These are phyloP conservation scores for Naganishia onofrii DNA, from an alignment of 768 basidiomycete genomes.

Conservation along the genomic window DNA sequence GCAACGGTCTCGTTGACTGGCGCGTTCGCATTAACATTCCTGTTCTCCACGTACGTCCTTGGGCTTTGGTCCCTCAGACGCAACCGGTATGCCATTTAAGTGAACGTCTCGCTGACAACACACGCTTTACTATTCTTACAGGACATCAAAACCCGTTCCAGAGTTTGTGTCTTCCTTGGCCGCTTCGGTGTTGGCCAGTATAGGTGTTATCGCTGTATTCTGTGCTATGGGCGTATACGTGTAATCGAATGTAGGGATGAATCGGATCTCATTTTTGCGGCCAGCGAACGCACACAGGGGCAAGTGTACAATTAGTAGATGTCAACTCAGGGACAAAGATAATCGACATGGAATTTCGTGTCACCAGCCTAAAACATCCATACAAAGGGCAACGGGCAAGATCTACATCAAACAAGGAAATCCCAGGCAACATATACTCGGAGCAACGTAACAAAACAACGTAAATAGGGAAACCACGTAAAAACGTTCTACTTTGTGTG, in stretches of 20 bases:
- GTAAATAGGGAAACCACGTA: no score
- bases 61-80: neutral
- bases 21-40: conserved; percentile 83
- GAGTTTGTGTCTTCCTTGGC: conserved; percentile 69
- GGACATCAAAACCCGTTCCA: conserved; percentile 8
- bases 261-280: neutral
- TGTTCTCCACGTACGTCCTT: conserved; percentile 66
- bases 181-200: conserved; percentile 78
- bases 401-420: no score
- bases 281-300: neutral
- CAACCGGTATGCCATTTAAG: neutral
- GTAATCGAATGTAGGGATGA: conserved; percentile 49
- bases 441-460: no score
- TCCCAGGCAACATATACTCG: no score
- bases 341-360: no score
- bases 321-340: no score
- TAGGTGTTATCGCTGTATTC: conserved; percentile 85
- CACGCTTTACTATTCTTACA: conserved; percentile 45
- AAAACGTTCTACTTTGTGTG: no score
- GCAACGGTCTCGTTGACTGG: conserved; percentile 69
- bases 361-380: no score
- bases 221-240: conserved; percentile 81
- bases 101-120: neutral
- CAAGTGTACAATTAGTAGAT: no score
- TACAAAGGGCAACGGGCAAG: no score